Evolutionary conservation across 2,329 filamentous ascomycete species (phyloP).

Genomic region (Monilinia polystroma): DNA sequence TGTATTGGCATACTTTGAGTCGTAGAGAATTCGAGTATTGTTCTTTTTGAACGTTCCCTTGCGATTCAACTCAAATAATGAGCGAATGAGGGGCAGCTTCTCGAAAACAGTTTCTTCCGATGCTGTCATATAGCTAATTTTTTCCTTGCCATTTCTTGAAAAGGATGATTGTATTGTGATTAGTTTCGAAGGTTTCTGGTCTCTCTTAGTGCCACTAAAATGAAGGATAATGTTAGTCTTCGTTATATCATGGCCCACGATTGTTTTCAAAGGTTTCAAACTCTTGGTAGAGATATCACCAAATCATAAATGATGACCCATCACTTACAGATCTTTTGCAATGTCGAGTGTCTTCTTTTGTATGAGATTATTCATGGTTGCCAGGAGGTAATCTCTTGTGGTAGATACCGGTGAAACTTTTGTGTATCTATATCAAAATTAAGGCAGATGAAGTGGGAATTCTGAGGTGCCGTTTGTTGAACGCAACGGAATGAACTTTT

Average conservation of each 20-base stretch:
- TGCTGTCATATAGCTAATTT: neutral
- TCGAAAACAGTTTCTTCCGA: neutral
- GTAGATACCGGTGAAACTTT: neutral
- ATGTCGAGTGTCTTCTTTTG: neutral
- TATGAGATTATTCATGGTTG: neutral
- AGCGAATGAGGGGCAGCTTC: neutral
- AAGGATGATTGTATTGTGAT: neutral
- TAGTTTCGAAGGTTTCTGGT: neutral
- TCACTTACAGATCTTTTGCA: neutral
- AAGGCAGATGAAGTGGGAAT: no score
- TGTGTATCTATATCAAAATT: neutral
- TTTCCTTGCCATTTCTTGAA: neutral
- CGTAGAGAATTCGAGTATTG: neutral
- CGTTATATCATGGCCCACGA: fast-evolving
- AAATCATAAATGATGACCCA: fast-evolving
- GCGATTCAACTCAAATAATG: neutral
- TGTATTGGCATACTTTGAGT: neutral
- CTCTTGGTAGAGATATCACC: no score
- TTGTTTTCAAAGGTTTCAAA: neutral
- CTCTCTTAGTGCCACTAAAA: neutral
- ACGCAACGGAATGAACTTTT: no score
- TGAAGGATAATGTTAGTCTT: neutral
- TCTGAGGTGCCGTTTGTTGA: no score
- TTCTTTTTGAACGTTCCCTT: neutral
- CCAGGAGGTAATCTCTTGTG: neutral